phyloP scores from a whole-genome alignment of 495 filamentous ascomycete genomes.

The Penicillium cataractarum region DNA sequence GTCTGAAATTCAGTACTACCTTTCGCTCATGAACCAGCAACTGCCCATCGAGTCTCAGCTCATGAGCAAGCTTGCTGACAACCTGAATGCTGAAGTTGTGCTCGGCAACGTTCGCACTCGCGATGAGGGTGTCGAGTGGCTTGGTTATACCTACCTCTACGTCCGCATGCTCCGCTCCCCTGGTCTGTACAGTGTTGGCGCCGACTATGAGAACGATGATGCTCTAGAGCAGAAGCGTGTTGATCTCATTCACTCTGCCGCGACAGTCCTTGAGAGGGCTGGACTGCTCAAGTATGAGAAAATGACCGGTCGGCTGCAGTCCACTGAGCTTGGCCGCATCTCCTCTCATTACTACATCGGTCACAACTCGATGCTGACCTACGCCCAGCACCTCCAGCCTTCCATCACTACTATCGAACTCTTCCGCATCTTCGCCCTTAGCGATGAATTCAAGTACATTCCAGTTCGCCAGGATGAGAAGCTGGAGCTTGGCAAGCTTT shows the following conservation, averaged over 20 bases:
- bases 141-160: constrained; percentile 97
- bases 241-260: constrained; percentile 93
- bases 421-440: constrained; percentile 96
- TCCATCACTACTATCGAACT: constrained; percentile 89
- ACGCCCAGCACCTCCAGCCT: constrained; percentile 93
- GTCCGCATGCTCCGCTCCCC: constrained; percentile 97
- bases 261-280: constrained; percentile 81
- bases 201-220: constrained; percentile 92
- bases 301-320: constrained; percentile 83
- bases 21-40: constrained; percentile 95
- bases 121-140: constrained; percentile 96
- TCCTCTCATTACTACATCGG: constrained; percentile 99
- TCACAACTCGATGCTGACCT: constrained; percentile 92
- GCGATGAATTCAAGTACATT: constrained; percentile 99
- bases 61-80: constrained; percentile 90
- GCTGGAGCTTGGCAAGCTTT: constrained; percentile 88
- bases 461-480: constrained; percentile 98
- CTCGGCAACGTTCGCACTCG: constrained; percentile 91
- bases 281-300: constrained; percentile 95
- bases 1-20: constrained; percentile 92
- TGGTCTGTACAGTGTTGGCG: constrained; percentile 91
- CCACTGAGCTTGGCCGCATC: constrained; percentile 92
- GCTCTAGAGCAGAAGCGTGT: constrained; percentile 94
- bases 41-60: constrained; percentile 97
- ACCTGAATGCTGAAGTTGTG: constrained; percentile 95